Conservation (phyloP, 352 stramenopile species). For the Globisporangium heterothallicum region DNA sequence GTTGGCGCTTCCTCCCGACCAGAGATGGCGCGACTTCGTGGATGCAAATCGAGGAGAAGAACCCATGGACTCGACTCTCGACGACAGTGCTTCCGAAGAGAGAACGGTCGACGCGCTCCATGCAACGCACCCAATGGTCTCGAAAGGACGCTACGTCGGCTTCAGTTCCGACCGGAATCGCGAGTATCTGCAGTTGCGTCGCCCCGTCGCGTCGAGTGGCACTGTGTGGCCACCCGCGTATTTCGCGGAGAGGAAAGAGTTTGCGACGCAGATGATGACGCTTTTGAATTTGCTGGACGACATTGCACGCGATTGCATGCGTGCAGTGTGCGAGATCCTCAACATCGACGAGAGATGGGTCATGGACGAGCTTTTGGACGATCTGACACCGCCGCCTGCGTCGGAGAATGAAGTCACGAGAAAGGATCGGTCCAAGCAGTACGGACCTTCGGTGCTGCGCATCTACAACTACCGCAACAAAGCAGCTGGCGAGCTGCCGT, state of each 20-base stretch:
- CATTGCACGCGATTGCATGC: conserved; percentile 72
- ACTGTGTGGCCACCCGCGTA: conserved; percentile 73
- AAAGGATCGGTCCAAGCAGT: conserved; percentile 56
- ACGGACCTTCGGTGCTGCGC: conserved; percentile 73
- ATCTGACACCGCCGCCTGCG: conserved; percentile 27
- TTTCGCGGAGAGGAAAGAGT: conserved; percentile 47
- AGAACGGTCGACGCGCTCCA: conserved; percentile 15
- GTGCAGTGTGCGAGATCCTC: conserved; percentile 59
- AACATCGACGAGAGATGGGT: conserved; percentile 64
- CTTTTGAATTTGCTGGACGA: conserved; percentile 58
- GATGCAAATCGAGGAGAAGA: conserved; percentile 24
- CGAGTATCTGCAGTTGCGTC: conserved; percentile 74
- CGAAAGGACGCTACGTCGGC: conserved; percentile 62
- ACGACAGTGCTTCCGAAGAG: not conserved
- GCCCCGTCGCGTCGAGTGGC: conserved; percentile 53
- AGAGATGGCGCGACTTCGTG: conserved; percentile 72
- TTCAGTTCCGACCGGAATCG: conserved; percentile 68
- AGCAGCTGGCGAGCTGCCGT: conserved; percentile 10
- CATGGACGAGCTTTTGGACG: conserved; percentile 63
- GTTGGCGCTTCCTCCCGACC: conserved; percentile 32
- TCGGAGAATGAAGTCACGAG: conserved; percentile 18
- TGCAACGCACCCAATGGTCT: conserved; percentile 39
- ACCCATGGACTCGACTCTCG: conserved; percentile 6
- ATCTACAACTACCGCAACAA: conserved; percentile 87
- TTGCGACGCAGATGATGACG: conserved; percentile 52